Conservation (phyloP, 371 early-diverging fungal genomes). For the Quaeritorhiza haematococci region DNA sequence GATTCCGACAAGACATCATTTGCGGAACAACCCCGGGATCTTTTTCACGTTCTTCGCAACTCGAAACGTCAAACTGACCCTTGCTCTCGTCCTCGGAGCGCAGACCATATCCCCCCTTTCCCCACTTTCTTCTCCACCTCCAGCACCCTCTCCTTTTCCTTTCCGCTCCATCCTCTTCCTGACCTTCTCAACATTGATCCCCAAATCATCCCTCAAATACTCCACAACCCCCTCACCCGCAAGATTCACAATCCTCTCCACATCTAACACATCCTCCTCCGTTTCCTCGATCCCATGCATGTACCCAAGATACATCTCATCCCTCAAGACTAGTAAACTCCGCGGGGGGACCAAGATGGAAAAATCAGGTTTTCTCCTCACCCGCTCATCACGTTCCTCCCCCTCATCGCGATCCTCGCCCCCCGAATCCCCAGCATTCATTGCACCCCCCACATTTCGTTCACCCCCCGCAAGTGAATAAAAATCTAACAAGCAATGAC, state of each 20-base stretch:
- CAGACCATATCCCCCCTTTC: too few species aligned
- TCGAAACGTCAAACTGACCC: conserved; percentile 31
- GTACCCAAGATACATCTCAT: conserved; percentile 42
- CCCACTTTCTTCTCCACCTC: conserved; percentile 8
- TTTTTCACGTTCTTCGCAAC: conserved; percentile 14
- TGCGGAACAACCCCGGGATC: too few species aligned
- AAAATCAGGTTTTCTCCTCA: conserved; percentile 15
- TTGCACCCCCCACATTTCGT: too few species aligned
- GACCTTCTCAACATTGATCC: not conserved
- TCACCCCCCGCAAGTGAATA: conserved; percentile 13
- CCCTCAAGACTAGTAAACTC: conserved; percentile 45
- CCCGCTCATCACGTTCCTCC: not conserved
- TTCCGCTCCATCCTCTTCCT: not conserved
- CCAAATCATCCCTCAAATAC: conserved; percentile 5
- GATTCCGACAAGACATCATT: too few species aligned
- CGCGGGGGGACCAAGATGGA: conserved; percentile 34
- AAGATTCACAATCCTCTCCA: not conserved
- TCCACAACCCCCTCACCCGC: not conserved
- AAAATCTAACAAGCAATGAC: conserved; percentile 45
- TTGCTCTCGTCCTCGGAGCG: too few species aligned
- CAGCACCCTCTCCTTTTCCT: conserved; percentile 6
- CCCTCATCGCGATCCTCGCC: too few species aligned
- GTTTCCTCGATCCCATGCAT: conserved; percentile 53
- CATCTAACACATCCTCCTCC: conserved; percentile 26
- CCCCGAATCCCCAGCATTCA: too few species aligned